Evolutionary conservation across 208 protist genomes (phyloP).

Genomic region (Trypanosoma vivax): DNA sequence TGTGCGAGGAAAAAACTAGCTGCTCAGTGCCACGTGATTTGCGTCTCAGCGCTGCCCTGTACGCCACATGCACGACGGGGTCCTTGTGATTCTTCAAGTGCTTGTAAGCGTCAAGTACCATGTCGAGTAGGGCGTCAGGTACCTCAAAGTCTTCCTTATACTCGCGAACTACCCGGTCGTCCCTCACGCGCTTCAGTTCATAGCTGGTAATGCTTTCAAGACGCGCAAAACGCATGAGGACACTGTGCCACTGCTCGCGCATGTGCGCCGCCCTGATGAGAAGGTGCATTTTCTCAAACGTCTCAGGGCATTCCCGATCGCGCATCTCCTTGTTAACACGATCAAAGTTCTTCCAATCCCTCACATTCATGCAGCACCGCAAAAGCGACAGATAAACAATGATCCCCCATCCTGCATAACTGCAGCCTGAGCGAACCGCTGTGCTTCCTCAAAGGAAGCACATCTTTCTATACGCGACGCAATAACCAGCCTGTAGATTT

Average conservation of each 20-base stretch:
- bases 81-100: slow-evolving; percentile 35
- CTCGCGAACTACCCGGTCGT: slow-evolving; percentile 34
- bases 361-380: slow-evolving; percentile 44
- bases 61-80: slow-evolving; percentile 38
- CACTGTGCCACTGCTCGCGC: slow-evolving; percentile 43
- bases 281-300: slow-evolving; percentile 63
- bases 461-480: slow-evolving; percentile 35
- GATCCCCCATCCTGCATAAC: slow-evolving; percentile 21
- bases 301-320: slow-evolving; percentile 44
- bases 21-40: slow-evolving; percentile 21
- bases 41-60: slow-evolving; percentile 33
- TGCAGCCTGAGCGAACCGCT: slow-evolving; percentile 29
- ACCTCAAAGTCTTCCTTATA: slow-evolving; percentile 61
- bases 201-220: slow-evolving; percentile 57
- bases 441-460: slow-evolving; percentile 22
- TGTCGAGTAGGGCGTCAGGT: slow-evolving; percentile 39
- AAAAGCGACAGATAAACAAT: slow-evolving; percentile 50
- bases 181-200: slow-evolving; percentile 34
- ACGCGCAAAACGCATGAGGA: slow-evolving; percentile 54
- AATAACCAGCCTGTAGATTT: slow-evolving; percentile 38
- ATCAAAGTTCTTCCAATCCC: slow-evolving; percentile 58
- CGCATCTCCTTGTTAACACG: slow-evolving; percentile 52
- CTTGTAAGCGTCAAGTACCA: slow-evolving; percentile 52
- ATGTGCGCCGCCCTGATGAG: slow-evolving; percentile 57
- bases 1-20: slow-evolving; percentile 6